A percentile compares a stretch with the other conserved stretches of the same genome.
These are phyloP conservation scores for Colletotrichum melonis DNA, from an alignment of 2,329 filamentous ascomycete genomes.

Conservation along the genomic window DNA sequence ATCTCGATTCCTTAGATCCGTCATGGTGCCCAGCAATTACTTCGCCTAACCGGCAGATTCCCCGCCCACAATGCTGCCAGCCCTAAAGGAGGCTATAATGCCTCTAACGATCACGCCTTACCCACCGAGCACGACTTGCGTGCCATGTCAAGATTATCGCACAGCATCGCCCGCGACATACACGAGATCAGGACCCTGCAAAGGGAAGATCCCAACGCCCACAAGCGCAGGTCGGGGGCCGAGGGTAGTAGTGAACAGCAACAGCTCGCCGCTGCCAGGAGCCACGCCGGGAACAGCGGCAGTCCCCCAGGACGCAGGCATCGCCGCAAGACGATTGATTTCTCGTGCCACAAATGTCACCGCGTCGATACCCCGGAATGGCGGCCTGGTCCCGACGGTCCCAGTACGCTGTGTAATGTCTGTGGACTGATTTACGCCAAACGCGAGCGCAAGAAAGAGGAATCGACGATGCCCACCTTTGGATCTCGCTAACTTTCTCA, in stretches of 20 bases:
- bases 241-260: background rate
- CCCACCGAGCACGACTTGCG: slow-evolving; percentile 23
- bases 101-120: background rate
- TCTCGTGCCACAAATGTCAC: slow-evolving; percentile 63
- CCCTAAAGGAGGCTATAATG: background rate
- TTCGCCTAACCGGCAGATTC: slow-evolving; percentile 23
- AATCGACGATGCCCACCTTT: slow-evolving; percentile 17
- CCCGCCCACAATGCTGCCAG: background rate
- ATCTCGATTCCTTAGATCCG: background rate
- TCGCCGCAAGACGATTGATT: slow-evolving; percentile 43
- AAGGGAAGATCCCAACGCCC: background rate
- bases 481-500: slow-evolving; percentile 10
- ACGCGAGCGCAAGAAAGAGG: slow-evolving; percentile 36
- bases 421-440: slow-evolving; percentile 68
- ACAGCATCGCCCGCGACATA: slow-evolving; percentile 31
- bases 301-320: background rate
- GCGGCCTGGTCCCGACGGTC: slow-evolving; percentile 79
- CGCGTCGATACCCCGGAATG: slow-evolving; percentile 82
- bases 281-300: background rate
- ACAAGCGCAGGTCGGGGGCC: background rate
- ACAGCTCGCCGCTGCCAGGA: background rate
- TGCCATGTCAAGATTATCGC: slow-evolving; percentile 25
- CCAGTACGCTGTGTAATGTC: slow-evolving; percentile 78
- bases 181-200: slow-evolving; percentile 16
- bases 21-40: slow-evolving; percentile 20